Percentiles rank a stretch among this genome's conserved stretches.
These are phyloP conservation scores for Aspergillus brunneoviolaceus DNA, from an alignment of 2,329 filamentous ascomycete genomes.

Conservation along the genomic window DNA sequence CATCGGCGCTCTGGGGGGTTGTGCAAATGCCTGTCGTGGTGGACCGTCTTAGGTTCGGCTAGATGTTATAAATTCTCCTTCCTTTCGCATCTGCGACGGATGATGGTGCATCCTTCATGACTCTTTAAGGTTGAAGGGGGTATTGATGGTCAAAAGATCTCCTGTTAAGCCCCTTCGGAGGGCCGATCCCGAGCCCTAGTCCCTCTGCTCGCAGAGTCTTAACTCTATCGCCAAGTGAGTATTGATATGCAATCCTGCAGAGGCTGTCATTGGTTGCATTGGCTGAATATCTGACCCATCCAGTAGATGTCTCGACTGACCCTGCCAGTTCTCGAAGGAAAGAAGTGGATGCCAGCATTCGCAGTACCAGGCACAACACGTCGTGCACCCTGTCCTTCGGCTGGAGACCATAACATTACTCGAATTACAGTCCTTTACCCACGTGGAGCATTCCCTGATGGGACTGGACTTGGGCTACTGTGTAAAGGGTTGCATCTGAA, in stretches of 20 bases:
- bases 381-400: not conserved
- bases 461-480: not conserved
- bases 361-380: not conserved
- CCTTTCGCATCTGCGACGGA: not conserved
- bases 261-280: not conserved
- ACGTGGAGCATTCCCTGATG: not conserved
- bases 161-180: not conserved
- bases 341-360: not conserved
- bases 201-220: not conserved
- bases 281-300: not conserved
- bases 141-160: not conserved
- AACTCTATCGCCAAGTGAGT: not conserved
- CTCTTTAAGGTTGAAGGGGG: not conserved
- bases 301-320: not conserved
- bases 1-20: not conserved
- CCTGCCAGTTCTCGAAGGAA: not conserved
- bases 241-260: not conserved
- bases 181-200: not conserved
- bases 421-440: not conserved
- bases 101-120: not conserved
- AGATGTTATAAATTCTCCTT: not conserved
- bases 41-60: not conserved
- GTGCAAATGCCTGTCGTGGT: not conserved
- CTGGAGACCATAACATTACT: not conserved
- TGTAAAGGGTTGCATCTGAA: not conserved